Conservation (phyloP, 1,284 basidiomycete species). For the Salmacisia buchloeana region DNA sequence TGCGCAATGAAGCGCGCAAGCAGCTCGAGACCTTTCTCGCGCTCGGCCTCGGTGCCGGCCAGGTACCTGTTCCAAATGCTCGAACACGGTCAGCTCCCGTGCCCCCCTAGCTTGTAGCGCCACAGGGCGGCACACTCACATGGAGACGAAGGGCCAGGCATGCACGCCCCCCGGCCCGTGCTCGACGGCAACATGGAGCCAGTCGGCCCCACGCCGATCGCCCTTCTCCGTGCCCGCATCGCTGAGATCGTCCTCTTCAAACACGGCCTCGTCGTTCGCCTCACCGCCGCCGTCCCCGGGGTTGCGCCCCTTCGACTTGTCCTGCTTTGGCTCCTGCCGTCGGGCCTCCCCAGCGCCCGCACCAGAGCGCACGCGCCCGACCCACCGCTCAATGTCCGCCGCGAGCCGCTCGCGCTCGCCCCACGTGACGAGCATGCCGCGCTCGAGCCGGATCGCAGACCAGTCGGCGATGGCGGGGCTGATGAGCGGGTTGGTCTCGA, state of each 20-base stretch:
- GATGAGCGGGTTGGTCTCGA: conserved; percentile 35
- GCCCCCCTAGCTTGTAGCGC: not conserved
- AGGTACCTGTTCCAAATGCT: conserved; percentile 21
- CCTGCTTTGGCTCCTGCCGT: not conserved
- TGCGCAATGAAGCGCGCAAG: conserved; percentile 36
- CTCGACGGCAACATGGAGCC: conserved; percentile 37
- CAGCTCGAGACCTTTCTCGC: conserved; percentile 42
- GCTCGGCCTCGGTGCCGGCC: conserved; percentile 33
- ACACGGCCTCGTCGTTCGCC: not conserved
- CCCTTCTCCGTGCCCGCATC: conserved; percentile 6
- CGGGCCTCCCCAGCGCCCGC: not conserved
- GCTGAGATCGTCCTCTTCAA: not conserved
- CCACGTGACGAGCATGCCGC: conserved; percentile 41
- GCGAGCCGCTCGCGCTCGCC: conserved; percentile 43
- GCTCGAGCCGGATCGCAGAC: conserved; percentile 28
- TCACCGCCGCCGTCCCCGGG: not conserved
- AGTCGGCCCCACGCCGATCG: conserved; percentile 13
- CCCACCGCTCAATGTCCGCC: conserved; percentile 42
- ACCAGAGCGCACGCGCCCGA: conserved; percentile 18
- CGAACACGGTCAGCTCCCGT: not conserved
- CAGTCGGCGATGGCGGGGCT: conserved; percentile 43
- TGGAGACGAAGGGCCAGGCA: conserved; percentile 48
- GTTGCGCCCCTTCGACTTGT: not conserved
- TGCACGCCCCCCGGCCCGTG: conserved; percentile 44
- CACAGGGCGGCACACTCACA: conserved; percentile 14